These are phyloP conservation scores for Paracamarosporium sp. DNA, from an alignment of 2,329 filamentous ascomycete genomes.

Conservation along the genomic window DNA sequence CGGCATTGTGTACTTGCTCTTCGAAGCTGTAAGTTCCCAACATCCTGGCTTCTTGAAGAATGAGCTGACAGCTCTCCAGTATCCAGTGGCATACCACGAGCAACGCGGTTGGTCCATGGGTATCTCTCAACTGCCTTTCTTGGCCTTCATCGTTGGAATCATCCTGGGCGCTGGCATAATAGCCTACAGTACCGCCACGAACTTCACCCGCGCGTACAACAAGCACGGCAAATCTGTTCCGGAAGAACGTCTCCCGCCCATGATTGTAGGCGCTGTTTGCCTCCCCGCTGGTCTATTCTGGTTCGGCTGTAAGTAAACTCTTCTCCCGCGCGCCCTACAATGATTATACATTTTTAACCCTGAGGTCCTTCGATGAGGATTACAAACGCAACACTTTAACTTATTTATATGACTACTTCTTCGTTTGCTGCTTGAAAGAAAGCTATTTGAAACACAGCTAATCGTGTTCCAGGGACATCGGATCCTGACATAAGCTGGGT, in stretches of 20 bases:
- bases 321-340: slow-evolving; percentile 39
- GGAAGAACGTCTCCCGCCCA: slow-evolving; percentile 68
- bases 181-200: slow-evolving; percentile 40
- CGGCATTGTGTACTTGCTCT: slow-evolving; percentile 65
- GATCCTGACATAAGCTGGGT: slow-evolving; percentile 59
- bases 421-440: slow-evolving; percentile 1
- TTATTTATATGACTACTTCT: slow-evolving; percentile 66
- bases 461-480: slow-evolving; percentile 53
- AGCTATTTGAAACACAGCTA: slow-evolving; percentile 17
- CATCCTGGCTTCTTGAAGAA: slow-evolving; percentile 23
- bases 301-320: slow-evolving; percentile 58
- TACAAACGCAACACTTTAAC: slow-evolving; percentile 73
- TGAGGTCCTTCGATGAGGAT: slow-evolving; percentile 64
- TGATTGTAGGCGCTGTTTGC: slow-evolving; percentile 67
- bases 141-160: slow-evolving; percentile 69
- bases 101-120: slow-evolving; percentile 69
- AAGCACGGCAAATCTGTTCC: slow-evolving; percentile 59
- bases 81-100: slow-evolving; percentile 72
- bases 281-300: slow-evolving; percentile 67
- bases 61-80: slow-evolving; percentile 21
- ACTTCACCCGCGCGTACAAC: slow-evolving; percentile 39
- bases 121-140: slow-evolving; percentile 67
- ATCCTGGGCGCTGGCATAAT: slow-evolving; percentile 53
- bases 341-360: slow-evolving; percentile 74
- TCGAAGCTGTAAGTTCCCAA: slow-evolving; percentile 36